These are phyloP conservation scores for Gnaphalium uliginosum DNA, from an alignment of 129 eudicot genomes.

Conservation along the genomic window DNA sequence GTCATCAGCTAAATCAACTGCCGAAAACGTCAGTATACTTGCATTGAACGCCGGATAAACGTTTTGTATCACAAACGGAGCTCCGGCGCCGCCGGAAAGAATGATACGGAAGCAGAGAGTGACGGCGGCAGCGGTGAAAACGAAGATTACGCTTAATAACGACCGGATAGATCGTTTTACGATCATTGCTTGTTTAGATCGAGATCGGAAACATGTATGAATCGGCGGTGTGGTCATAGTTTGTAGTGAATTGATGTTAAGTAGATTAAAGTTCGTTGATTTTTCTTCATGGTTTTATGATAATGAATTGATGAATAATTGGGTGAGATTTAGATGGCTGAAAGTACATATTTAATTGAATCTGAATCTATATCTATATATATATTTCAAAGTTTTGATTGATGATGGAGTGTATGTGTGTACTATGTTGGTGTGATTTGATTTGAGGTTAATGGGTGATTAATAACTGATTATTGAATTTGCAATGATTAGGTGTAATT, in stretches of 20 bases:
- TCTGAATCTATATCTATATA: too few relatives aligned
- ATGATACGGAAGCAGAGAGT: constrained; percentile 46
- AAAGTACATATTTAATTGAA: too few relatives aligned
- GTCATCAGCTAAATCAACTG: constrained; percentile 53
- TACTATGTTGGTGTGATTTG: not conserved
- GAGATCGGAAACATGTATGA: constrained; percentile 9
- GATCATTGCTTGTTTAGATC: not conserved
- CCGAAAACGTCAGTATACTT: constrained; percentile 54
- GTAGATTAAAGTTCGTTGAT: constrained; percentile 25
- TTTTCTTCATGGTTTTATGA: constrained; percentile 34
- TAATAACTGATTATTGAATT: not conserved
- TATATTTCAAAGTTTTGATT: too few relatives aligned
- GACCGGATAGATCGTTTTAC: constrained; percentile 60
- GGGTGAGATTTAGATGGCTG: constrained; percentile 11
- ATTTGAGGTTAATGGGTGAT: not conserved
- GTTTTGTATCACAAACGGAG: not conserved
- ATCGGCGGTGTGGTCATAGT: constrained; percentile 21
- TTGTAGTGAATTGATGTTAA: constrained; percentile 28
- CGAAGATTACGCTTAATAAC: constrained; percentile 46
- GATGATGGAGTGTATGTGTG: too few relatives aligned
- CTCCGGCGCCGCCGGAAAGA: constrained; percentile 29
- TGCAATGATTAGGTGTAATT: not conserved
- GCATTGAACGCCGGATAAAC: constrained; percentile 43
- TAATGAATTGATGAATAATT: not conserved
- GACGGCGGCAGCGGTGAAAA: constrained; percentile 47